Evolutionary conservation across 2,329 filamentous ascomycete species (phyloP), one percentile per base, ranked within the genome.

Genomic region (Diaporthe caulivora): DNA sequence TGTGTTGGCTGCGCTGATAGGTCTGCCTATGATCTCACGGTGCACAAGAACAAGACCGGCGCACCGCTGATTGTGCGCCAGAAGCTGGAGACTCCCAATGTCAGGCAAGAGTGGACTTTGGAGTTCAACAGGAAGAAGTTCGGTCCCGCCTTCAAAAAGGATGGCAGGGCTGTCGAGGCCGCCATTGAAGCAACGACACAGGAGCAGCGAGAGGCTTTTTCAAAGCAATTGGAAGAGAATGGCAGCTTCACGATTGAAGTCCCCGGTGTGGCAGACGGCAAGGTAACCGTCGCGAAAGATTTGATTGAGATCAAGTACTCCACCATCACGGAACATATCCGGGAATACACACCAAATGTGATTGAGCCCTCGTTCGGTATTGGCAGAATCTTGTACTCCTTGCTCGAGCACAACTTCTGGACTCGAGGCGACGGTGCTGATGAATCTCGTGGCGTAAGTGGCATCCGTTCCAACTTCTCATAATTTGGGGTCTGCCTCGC

Each of bases 281-380:
- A 93, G 84, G 94, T 95, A 31, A 92, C 96, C 81, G 86, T 98
- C 68, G 87, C 89, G 78, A 92, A 92, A 81, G 95, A 98, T 75
- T 88, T 97, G 64, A 87, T 99, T 81, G 90, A 87, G 73, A 95
- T 98, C 78, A 94, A 95, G 86, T 95, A 94, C 86, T 91, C 92
- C 78, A 97, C 93, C 78, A 89, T 95, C 76, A 89, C 92, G 5
- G 94, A 98, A 83, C 93, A 97, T 81, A 91, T 92, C 73, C 91
- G 97, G 79, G 95, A 98, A 82, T 99, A 94, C 86, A 97, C 93
- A 0, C 96, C 96, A 74, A 98, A 98, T 81, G 95, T 97, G 62
- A 97, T 98, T 78, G 97, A 99, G 86, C 97, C 96, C 1, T 98
- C 96, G 0, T 99, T 98, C 80, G 96, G 96, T 87, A 97, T 98